Base-by-base conservation (phyloP, 495 filamentous ascomycete species). In the Pyrenula aspistea region DNA sequence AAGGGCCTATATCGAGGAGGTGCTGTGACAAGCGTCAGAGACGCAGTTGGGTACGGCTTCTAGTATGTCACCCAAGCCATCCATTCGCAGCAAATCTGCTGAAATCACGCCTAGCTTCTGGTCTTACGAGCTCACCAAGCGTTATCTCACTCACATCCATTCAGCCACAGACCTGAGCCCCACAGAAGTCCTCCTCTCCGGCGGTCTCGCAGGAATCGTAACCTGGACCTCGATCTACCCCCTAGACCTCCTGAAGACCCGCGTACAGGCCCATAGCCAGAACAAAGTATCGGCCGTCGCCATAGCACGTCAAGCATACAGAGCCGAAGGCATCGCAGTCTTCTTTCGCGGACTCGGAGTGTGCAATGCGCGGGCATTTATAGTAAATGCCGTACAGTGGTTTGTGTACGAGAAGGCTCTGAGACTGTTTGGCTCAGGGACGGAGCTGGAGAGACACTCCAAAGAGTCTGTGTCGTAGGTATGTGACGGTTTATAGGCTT, bases 211-310 rank as follows among this genome's bases (percentile, higher is more conserved):
- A 4, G 91, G 91, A 1, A 76, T 93, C 25, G 79, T 85, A 19
- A 91, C 87, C 0, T 96, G 91, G 91, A 77, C 83, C 10, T 89
- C 86, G 49, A 81, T 95, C 19, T 96, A 93, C 60, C 91, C 91
- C 15, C 65, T 96, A 42, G 91, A 95, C 67, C 84, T 95, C 55
- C 73, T 95, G 59, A 96, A 96, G 74, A 95, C 91, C 2, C 68
- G 88, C 54, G 77, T 95, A 51, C 91, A 95, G 67, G 82, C 83
- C 3, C 85, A 89, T 62, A n/a, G 53, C 60, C 42, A 12, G 63
- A 73, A 51, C 60, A 60, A 23, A 15, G 15, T 15, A 15, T 42
- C 31, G 8, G 31, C 31, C 31, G 8, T 42, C 31, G 15, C 31
- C 4, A 42, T 42, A 42, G 15, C 31, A 15, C 24, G 22, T 36